Base-by-base conservation (phyloP, 1,284 basidiomycete genomes). In the Leccinum idahoense region DNA sequence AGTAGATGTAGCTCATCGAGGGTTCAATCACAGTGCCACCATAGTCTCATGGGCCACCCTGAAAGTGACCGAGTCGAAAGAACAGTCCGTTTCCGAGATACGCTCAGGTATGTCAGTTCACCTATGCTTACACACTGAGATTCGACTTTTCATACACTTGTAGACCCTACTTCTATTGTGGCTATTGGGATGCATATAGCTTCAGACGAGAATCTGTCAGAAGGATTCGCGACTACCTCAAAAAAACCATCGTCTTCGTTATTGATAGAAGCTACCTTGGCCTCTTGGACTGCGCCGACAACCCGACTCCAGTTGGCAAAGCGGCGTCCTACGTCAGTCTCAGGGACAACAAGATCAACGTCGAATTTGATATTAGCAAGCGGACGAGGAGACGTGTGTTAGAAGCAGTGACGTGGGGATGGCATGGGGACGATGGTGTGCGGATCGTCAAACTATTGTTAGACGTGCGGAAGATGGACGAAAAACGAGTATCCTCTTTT, bases 371-470 rank as follows among this genome's bases (percentile, higher is more conserved):
- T 69, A 82, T 23, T 23, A 23, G 23, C 23, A 23, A 23, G 23
- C 23, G 23, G 61, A 76, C 98, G 66, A 86, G 91, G 71, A 80
- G 85, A 68, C 85, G 85, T 18, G 80, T 96, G 12, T 75, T 98
- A 44, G 92, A 94, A 70, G 86, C 90, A 18, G 83, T 95, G 29
- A 85, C 96, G 49, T 81, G 89, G 68, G 92, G 96, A 68, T 86
- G 89, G 68, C 89, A 95, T 72, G 95, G 95, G 18, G 81, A 88
- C 15, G 86, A 89, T 54, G 95, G 92, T 12, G 88, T 95, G 3
- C 83, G 96, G 49, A 89, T 98, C 61, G 79, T 98, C 65, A 84
- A 90, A 59, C 80, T 98, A 20, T 77, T 98, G 37, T 76, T 93
- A 58, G 87, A 90, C 62, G 89, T 23, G 23, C 23, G 23, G 23